Conservation (phyloP, 2,329 filamentous ascomycete species). For the Hymenoscyphus albidus region DNA sequence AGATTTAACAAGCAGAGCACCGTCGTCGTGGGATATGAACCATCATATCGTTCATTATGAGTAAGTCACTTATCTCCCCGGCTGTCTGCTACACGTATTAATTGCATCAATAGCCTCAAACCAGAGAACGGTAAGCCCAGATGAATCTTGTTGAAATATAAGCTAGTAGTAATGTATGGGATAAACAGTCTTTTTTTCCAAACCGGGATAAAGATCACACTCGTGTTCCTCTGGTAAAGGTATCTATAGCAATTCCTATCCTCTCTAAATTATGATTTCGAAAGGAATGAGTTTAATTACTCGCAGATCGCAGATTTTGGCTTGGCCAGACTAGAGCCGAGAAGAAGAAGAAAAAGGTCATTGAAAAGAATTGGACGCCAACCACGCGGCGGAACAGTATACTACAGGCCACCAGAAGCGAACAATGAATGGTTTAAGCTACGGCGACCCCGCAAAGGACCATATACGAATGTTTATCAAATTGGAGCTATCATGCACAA, state of each 20-base stretch:
- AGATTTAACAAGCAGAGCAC: background rate
- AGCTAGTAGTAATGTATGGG: background rate
- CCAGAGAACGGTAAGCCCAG: background rate
- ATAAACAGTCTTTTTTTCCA: background rate
- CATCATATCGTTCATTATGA: slow-evolving; percentile 9
- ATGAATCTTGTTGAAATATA: background rate
- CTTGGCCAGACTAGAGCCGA: background rate
- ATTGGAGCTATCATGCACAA: slow-evolving; percentile 8
- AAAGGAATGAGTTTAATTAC: background rate
- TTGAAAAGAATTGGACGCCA: background rate
- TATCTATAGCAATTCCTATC: background rate
- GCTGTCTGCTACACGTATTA: background rate
- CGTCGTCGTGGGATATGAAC: background rate
- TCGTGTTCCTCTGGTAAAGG: background rate
- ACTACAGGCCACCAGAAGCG: background rate
- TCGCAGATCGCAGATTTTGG: slow-evolving; percentile 1
- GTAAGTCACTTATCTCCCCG: background rate
- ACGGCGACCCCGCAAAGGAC: background rate
- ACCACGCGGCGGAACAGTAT: background rate
- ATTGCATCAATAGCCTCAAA: background rate
- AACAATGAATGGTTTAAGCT: background rate
- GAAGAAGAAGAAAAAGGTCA: background rate
- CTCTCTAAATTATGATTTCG: background rate
- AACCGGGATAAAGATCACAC: background rate
- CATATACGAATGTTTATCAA: slow-evolving; percentile 4